Percentiles rank a stretch among this genome's conserved stretches.
Conservation (phyloP, 2,329 filamentous ascomycete species). For the Trichoderma aggressivum region DNA sequence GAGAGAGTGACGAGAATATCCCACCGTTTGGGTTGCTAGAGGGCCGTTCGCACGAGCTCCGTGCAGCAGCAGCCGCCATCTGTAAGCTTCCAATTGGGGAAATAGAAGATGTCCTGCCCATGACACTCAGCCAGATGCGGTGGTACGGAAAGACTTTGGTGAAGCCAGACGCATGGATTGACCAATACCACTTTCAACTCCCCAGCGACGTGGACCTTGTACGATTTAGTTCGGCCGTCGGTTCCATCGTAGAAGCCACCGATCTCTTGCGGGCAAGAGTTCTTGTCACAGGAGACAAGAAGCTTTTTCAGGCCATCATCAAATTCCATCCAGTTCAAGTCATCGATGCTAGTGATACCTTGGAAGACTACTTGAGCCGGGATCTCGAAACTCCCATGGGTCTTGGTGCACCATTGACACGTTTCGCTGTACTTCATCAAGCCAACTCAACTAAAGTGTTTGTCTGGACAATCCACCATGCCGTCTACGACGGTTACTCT, state of each 20-base stretch:
- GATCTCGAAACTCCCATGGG: not conserved
- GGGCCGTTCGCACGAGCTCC: not conserved
- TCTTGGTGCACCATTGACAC: not conserved
- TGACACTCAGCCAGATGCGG: not conserved
- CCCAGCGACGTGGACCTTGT: not conserved
- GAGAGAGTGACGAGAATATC: not conserved
- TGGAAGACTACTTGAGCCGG: not conserved
- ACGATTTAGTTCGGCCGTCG: not conserved
- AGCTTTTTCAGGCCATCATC: constrained; percentile 7
- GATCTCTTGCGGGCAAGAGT: not conserved
- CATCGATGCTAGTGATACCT: not conserved
- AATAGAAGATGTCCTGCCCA: constrained; percentile 1
- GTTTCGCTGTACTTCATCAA: not conserved
- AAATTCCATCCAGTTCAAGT: not conserved
- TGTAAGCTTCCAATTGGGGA: not conserved
- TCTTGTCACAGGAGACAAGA: not conserved
- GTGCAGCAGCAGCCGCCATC: not conserved
- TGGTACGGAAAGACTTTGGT: constrained; percentile 8
- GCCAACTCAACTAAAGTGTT: not conserved
- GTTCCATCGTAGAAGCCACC: not conserved
- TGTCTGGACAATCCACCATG: constrained; percentile 4
- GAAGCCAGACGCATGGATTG: constrained; percentile 2
- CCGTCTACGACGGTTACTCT: constrained; percentile 3
- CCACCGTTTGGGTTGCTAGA: not conserved
- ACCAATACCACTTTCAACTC: constrained; percentile 1